Conservation (phyloP, 2,329 filamentous ascomycete genomes). For the Cytospora paraplurivora region DNA sequence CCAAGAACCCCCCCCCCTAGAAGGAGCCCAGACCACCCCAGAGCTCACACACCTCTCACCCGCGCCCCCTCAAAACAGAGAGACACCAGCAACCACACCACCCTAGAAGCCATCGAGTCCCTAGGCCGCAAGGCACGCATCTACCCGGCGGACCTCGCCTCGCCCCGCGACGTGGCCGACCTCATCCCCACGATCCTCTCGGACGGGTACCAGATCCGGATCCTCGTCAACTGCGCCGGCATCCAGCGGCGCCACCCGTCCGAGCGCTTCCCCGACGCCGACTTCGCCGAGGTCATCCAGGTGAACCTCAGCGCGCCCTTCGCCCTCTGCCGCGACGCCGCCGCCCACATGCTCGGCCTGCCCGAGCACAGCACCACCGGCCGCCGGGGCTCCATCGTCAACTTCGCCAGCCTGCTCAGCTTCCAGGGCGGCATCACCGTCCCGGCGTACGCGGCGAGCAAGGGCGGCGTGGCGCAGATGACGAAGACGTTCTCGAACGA, state of each 20-base stretch:
- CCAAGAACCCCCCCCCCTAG: not conserved
- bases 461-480: conserved; percentile 81
- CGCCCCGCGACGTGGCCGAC: conserved; percentile 58
- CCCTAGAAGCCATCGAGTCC: conserved; percentile 62
- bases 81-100: conserved; percentile 46
- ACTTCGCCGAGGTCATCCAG: conserved; percentile 82
- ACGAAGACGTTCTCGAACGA: conserved; percentile 87
- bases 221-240: conserved; percentile 84
- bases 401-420: conserved; percentile 77
- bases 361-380: conserved; percentile 49
- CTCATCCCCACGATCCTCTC: conserved; percentile 64
- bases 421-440: conserved; percentile 90
- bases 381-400: conserved; percentile 74
- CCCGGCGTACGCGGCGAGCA: conserved; percentile 82
- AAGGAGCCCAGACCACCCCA: not conserved
- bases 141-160: conserved; percentile 71
- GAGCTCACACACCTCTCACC: not conserved
- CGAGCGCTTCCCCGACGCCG: conserved; percentile 72
- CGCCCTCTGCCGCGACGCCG: conserved; percentile 73
- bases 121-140: conserved; percentile 68
- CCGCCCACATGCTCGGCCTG: conserved; percentile 73
- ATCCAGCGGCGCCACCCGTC: conserved; percentile 80
- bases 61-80: conserved; percentile 33
- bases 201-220: conserved; percentile 67
- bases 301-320: conserved; percentile 86